These are phyloP conservation scores for Phaffomyces antillensis DNA, from an alignment of 805 yeast genomes.

Conservation along the genomic window DNA sequence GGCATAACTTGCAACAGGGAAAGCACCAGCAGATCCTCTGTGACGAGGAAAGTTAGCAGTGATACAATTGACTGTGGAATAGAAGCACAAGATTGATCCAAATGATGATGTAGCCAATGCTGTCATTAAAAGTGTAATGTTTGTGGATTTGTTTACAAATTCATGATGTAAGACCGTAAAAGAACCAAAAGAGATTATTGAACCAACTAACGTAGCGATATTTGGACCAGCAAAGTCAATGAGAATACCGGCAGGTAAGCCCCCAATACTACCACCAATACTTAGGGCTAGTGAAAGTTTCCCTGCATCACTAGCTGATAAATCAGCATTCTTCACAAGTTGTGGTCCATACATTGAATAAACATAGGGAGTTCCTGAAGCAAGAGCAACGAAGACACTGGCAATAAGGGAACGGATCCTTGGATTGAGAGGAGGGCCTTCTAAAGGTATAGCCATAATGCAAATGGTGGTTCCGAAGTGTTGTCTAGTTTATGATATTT, in stretches of 20 bases:
- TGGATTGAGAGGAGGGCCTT: constrained; percentile 8
- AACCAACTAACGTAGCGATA: constrained; percentile 46
- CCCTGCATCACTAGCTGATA: constrained; percentile 57
- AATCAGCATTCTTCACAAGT: constrained; percentile 45
- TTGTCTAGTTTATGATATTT: no score
- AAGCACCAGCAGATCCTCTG: constrained; percentile 36
- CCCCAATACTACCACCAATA: constrained; percentile 62
- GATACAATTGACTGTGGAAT: constrained; percentile 43
- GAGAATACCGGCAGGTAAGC: constrained; percentile 62
- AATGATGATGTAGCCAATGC: constrained; percentile 53
- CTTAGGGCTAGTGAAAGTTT: constrained; percentile 54
- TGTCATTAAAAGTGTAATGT: constrained; percentile 35
- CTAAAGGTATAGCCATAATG: not conserved
- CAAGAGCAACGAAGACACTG: constrained; percentile 43
- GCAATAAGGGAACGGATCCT: constrained; percentile 15
- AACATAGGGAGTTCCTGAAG: constrained; percentile 69
- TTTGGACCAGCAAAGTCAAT: constrained; percentile 58
- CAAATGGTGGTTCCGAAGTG: not conserved
- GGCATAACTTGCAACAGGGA: constrained; percentile 40
- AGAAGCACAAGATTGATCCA: constrained; percentile 57
- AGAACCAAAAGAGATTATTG: constrained; percentile 45
- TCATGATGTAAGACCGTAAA: constrained; percentile 44
- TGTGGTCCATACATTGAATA: constrained; percentile 77
- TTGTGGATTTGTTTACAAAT: constrained; percentile 34
- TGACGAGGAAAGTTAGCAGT: constrained; percentile 60